Conservation (phyloP, 441 rosid species). For the Brassica hybrid region DNA sequence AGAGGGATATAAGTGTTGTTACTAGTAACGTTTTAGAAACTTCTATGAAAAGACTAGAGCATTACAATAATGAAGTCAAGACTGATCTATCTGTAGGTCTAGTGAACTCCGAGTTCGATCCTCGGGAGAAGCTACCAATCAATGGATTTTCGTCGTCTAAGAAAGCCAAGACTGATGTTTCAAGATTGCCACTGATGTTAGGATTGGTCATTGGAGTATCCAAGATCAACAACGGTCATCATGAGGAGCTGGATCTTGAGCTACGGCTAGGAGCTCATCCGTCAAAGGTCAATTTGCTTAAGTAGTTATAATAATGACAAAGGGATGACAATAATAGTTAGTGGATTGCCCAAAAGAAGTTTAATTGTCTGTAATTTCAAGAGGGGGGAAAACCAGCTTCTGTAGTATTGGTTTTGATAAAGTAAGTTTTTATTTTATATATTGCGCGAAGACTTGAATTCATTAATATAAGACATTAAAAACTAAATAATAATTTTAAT, state of each 20-base stretch:
- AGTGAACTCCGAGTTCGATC: slow-evolving; percentile 37
- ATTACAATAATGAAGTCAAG: slow-evolving; percentile 37
- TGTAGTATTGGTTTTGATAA: slow-evolving; percentile 42
- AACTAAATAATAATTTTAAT: background rate
- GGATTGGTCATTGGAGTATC: slow-evolving; percentile 46
- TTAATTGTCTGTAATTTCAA: slow-evolving; percentile 29
- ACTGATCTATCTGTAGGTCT: slow-evolving; percentile 57
- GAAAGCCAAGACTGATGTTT: slow-evolving; percentile 35
- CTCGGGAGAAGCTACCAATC: slow-evolving; percentile 15
- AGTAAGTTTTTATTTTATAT: slow-evolving; percentile 29
- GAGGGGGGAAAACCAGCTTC: slow-evolving; percentile 30
- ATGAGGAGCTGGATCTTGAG: slow-evolving; percentile 88
- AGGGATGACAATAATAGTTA: slow-evolving; percentile 18
- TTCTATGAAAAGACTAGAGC: slow-evolving; percentile 14
- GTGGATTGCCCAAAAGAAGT: slow-evolving; percentile 33
- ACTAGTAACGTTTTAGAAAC: slow-evolving; percentile 38
- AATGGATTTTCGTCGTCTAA: slow-evolving; percentile 26
- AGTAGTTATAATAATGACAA: slow-evolving; percentile 12
- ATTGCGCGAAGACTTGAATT: slow-evolving; percentile 1
- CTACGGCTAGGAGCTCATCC: slow-evolving; percentile 78
- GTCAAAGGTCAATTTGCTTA: slow-evolving; percentile 40
- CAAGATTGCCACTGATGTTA: slow-evolving; percentile 41
- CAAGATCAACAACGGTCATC: slow-evolving; percentile 42
- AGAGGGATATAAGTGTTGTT: slow-evolving; percentile 38
- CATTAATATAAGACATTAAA: background rate